A percentile compares a stretch with the other conserved stretches of the same genome.
phyloP scores from a whole-genome alignment of 768 basidiomycete genomes.

The Lactifluus piperatus region DNA sequence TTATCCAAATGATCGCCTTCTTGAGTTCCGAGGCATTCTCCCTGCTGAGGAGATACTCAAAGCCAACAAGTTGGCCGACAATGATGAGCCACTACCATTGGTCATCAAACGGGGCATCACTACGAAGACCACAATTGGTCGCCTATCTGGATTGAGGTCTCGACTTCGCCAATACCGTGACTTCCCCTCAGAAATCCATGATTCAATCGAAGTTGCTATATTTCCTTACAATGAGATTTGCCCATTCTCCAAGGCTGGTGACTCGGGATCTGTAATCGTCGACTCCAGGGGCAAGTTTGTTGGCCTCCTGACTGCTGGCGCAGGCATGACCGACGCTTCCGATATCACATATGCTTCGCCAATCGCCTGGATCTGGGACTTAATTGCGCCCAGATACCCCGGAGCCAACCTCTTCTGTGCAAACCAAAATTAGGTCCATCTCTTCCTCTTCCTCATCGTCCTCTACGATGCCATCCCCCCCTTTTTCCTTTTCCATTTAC shows the following conservation, averaged over 20 bases:
- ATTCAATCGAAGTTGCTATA: no score
- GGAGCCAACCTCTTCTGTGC: neutral
- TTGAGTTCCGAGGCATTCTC: no score
- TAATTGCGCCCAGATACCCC: neutral
- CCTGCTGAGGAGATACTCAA: constrained; percentile 17
- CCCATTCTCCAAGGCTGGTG: constrained; percentile 20
- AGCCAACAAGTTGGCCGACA: constrained; percentile 10
- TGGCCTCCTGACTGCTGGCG: constrained; percentile 20
- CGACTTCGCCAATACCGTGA: constrained; percentile 18
- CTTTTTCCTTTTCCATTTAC: no score
- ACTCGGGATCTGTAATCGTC: constrained; percentile 22
- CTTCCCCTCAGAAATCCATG: constrained; percentile 12
- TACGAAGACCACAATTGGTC: constrained; percentile 24
- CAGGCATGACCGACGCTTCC: neutral
- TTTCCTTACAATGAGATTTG: constrained; percentile 12
- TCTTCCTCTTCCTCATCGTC: no score
- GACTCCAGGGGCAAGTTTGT: constrained; percentile 15
- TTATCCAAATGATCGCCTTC: constrained; percentile 22
- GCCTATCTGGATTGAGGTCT: constrained; percentile 22
- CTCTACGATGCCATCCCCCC: no score
- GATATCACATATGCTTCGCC: constrained; percentile 11
- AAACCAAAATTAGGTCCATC: no score
- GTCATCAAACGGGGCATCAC: constrained; percentile 23
- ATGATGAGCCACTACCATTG: constrained; percentile 3
- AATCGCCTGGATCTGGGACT: neutral